Conservation (phyloP, 1,284 basidiomycete genomes). For the Microbotryomycetes sp. region DNA sequence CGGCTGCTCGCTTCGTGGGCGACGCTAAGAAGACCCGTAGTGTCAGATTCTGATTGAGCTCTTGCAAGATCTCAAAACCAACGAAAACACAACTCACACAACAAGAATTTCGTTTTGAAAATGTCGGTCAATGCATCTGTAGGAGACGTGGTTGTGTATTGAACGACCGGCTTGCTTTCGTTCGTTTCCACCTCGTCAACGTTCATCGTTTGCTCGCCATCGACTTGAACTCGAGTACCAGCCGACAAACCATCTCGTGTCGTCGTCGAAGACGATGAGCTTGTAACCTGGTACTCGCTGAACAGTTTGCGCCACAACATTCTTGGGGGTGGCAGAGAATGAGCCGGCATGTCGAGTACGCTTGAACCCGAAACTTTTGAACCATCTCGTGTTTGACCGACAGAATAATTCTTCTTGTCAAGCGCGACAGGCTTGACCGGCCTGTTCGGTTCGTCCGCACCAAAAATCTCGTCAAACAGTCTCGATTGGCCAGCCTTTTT, state of each 20-base stretch:
- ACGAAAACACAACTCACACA: conserved; percentile 2
- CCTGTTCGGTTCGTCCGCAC: conserved; percentile 1
- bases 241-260: too few relatives aligned
- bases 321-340: conserved; percentile 20
- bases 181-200: conserved; percentile 2
- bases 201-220: background rate
- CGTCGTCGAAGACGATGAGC: too few relatives aligned
- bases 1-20: too few relatives aligned
- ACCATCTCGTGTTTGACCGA: background rate
- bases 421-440: background rate
- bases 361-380: background rate
- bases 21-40: too few relatives aligned
- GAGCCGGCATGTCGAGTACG: conserved; percentile 20
- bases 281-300: background rate
- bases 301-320: conserved; percentile 22
- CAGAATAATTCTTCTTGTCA: background rate
- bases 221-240: background rate
- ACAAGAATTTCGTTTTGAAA: conserved; percentile 4
- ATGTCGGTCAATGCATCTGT: conserved; percentile 7
- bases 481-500: conserved; percentile 6
- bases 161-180: background rate
- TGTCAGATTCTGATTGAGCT: too few relatives aligned
- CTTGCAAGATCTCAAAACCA: too few relatives aligned
- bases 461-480: conserved; percentile 35
- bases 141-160: background rate